A percentile compares a stretch with the other conserved stretches of the same genome.
Evolutionary conservation across 805 yeast genomes (phyloP).

Genomic region (Pichia rugopelliculosa): DNA sequence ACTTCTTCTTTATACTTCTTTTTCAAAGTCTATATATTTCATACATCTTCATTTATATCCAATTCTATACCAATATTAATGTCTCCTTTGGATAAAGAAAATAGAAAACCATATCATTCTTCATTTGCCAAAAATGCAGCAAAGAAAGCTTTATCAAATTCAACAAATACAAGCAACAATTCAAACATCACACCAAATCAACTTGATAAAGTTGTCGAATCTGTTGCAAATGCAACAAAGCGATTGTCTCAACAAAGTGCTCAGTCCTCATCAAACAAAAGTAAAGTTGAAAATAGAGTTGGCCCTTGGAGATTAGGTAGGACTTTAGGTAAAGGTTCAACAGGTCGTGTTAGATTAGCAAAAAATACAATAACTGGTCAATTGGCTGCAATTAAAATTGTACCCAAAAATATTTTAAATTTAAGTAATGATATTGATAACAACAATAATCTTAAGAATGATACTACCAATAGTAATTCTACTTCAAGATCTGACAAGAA

Average conservation of each 20-base stretch:
- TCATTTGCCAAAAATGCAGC: conserved; percentile 25
- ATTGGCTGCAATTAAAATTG: conserved; percentile 77
- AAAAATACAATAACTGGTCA: conserved; percentile 64
- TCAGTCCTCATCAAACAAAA: conserved; percentile 23
- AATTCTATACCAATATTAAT: not conserved
- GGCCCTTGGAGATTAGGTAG: conserved; percentile 83
- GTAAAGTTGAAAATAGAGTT: conserved; percentile 37
- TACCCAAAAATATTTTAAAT: conserved; percentile 45
- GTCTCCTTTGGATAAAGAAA: conserved; percentile 3
- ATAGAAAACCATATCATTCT: conserved; percentile 10
- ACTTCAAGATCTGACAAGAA: conserved; percentile 16
- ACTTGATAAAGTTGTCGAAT: conserved; percentile 37
- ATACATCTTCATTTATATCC: not conserved
- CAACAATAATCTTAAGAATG: too few species aligned
- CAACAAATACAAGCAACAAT: conserved; percentile 2
- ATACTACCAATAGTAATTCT: not conserved
- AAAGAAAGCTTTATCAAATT: conserved; percentile 11
- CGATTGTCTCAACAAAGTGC: conserved; percentile 36
- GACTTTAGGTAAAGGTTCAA: conserved; percentile 76
- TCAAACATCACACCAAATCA: conserved; percentile 8
- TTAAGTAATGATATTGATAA: conserved; percentile 8
- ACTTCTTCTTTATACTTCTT: not conserved
- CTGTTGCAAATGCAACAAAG: conserved; percentile 32
- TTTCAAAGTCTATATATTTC: not conserved
- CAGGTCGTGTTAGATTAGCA: conserved; percentile 72